A percentile compares a stretch with the other conserved stretches of the same genome.
Conservation (phyloP, 2,329 filamentous ascomycete species). For the Nigrospora oryzae region DNA sequence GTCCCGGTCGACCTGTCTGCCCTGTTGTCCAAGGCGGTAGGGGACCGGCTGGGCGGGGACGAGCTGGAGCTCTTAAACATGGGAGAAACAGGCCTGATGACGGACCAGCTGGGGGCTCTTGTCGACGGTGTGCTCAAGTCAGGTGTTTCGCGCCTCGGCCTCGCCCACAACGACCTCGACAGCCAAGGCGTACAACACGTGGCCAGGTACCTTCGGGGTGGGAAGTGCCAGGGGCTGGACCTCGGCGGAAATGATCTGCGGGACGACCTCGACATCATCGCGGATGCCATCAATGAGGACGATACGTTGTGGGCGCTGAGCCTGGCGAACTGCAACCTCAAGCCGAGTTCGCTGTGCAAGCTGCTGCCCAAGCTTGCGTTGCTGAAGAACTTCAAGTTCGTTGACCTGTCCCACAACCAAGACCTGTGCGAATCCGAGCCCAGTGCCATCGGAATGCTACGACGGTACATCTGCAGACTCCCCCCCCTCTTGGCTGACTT, state of each 20-base stretch:
- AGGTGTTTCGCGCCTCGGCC: constrained; percentile 68
- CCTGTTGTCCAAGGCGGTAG: constrained; percentile 67
- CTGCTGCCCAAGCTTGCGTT: constrained; percentile 66
- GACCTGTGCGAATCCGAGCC: constrained; percentile 66
- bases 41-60: constrained; percentile 66
- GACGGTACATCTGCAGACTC: constrained; percentile 48
- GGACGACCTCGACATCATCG: constrained; percentile 45
- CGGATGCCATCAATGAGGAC: constrained; percentile 40
- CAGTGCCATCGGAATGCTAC: constrained; percentile 65
- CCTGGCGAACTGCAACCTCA: constrained; percentile 76
- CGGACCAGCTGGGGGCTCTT: constrained; percentile 63
- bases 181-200: constrained; percentile 68
- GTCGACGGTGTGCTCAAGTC: constrained; percentile 77
- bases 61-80: constrained; percentile 77
- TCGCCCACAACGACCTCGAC: constrained; percentile 76
- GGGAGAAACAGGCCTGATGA: constrained; percentile 66
- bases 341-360: constrained; percentile 61
- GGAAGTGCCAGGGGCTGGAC: constrained; percentile 80
- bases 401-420: constrained; percentile 87
- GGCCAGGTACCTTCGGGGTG: constrained; percentile 64
- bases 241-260: constrained; percentile 73
- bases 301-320: constrained; percentile 69
- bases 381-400: constrained; percentile 70
- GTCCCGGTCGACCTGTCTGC: constrained; percentile 43
- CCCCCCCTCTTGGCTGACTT: constrained; percentile 4